Conservation (phyloP, 164 flowering plant species). For the Nymphaea colorata region DNA sequence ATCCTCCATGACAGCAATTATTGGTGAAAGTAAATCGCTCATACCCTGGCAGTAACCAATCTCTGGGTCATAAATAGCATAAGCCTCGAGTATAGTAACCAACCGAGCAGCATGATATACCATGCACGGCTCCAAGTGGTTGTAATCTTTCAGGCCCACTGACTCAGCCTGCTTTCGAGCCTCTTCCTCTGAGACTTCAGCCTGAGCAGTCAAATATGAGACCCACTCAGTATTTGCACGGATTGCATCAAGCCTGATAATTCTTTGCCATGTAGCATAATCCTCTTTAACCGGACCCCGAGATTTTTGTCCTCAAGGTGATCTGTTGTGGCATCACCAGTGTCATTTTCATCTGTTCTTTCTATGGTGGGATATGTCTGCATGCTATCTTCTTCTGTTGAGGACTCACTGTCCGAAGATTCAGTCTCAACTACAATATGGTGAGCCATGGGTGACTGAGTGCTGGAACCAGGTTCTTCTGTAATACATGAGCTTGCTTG, state of each 20-base stretch:
- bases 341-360: not conserved
- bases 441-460: not conserved
- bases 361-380: not conserved
- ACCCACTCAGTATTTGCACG: slow-evolving; percentile 84
- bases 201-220: slow-evolving; percentile 45
- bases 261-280: slow-evolving; percentile 81
- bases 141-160: slow-evolving; percentile 77
- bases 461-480: not conserved
- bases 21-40: slow-evolving; percentile 96
- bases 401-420: not conserved
- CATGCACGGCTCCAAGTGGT: slow-evolving; percentile 66
- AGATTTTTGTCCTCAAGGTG: not conserved
- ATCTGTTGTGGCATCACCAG: not conserved
- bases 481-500: not conserved
- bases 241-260: slow-evolving; percentile 84
- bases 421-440: not conserved
- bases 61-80: slow-evolving; percentile 81
- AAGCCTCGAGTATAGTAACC: slow-evolving; percentile 95
- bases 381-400: not conserved
- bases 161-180: slow-evolving; percentile 49
- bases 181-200: slow-evolving; percentile 43
- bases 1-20: slow-evolving; percentile 36
- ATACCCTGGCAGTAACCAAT: slow-evolving; percentile 98
- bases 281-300: slow-evolving; percentile 32
- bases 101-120: slow-evolving; percentile 87